phyloP scores from a whole-genome alignment of 1,284 basidiomycete genomes.

The Apiotrichum montevideense region DNA sequence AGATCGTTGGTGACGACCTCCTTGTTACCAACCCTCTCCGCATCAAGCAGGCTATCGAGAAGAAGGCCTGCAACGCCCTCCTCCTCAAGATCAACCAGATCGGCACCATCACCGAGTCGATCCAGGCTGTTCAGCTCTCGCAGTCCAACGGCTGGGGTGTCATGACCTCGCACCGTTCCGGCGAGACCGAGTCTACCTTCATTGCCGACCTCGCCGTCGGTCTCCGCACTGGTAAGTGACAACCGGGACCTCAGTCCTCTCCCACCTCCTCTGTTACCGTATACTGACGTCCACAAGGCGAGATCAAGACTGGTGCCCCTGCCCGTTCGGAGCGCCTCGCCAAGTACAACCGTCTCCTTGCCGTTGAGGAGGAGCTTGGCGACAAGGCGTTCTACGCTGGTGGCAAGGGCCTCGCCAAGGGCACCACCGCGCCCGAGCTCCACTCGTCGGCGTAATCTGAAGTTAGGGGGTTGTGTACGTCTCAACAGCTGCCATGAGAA shows the following conservation, averaged over 20 bases:
- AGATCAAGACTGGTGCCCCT: conserved; percentile 14
- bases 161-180: conserved; percentile 99
- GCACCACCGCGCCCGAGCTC: conserved; percentile 64
- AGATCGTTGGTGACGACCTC: conserved; percentile 96
- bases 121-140: conserved; percentile 73
- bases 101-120: conserved; percentile 98
- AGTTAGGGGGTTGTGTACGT: too few species aligned
- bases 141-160: conserved; percentile 98
- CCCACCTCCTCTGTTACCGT: background rate
- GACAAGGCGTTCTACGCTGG: conserved; percentile 64
- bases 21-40: conserved; percentile 97
- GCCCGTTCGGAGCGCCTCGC: conserved; percentile 11
- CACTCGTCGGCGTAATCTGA: conserved; percentile 19
- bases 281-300: background rate
- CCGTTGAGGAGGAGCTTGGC: conserved; percentile 82
- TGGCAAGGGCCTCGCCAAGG: conserved; percentile 70
- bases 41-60: conserved; percentile 98
- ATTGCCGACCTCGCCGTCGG: conserved; percentile 96
- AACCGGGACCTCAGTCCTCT: background rate
- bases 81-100: conserved; percentile 99
- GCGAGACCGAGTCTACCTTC: conserved; percentile 93
- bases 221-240: conserved; percentile 56
- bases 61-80: conserved; percentile 99
- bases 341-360: conserved; percentile 71
- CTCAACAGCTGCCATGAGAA: too few species aligned